A percentile compares a stretch with the other conserved stretches of the same genome.
Evolutionary conservation across 73 alveolate species (phyloP).

Genomic region (Urostyla sp.): DNA sequence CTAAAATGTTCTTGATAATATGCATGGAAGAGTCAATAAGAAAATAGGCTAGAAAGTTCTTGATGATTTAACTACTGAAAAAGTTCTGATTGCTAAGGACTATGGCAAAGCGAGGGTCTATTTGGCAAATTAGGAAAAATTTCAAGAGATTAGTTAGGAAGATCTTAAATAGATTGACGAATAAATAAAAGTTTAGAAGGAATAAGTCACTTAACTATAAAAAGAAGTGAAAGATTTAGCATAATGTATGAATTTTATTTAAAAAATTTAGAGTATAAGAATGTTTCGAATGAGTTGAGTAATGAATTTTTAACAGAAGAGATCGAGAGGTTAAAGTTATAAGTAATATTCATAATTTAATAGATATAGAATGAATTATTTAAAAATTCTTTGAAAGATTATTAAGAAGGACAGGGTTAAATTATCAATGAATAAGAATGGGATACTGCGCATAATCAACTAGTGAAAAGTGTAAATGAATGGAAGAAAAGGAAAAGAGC

Average conservation of each 20-base stretch:
- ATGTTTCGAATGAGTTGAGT: constrained; percentile 65
- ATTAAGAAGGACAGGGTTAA: constrained; percentile 69
- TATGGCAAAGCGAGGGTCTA: constrained; percentile 88
- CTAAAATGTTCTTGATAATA: constrained; percentile 82
- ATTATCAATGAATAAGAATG: constrained; percentile 81
- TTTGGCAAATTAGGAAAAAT: constrained; percentile 82
- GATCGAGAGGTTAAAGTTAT: constrained; percentile 47
- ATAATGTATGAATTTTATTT: not conserved
- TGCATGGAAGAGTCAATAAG: constrained; percentile 83
- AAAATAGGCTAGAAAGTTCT: constrained; percentile 71
- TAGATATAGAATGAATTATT: constrained; percentile 64
- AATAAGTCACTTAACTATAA: constrained; percentile 63
- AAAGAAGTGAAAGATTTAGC: constrained; percentile 67
- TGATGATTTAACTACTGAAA: constrained; percentile 79
- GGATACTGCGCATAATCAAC: constrained; percentile 71
- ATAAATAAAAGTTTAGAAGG: constrained; percentile 75
- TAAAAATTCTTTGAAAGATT: constrained; percentile 61
- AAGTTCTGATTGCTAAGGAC: constrained; percentile 81
- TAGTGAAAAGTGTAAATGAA: constrained; percentile 68
- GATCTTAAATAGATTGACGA: constrained; percentile 81
- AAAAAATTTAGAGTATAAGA: constrained; percentile 61
- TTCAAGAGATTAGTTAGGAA: constrained; percentile 76
- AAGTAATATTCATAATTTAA: constrained; percentile 45
- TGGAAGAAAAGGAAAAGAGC: constrained; percentile 87
- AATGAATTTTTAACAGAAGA: constrained; percentile 71